phyloP scores from a whole-genome alignment of 768 basidiomycete species.

The Porpolomopsis calyptriformis region DNA sequence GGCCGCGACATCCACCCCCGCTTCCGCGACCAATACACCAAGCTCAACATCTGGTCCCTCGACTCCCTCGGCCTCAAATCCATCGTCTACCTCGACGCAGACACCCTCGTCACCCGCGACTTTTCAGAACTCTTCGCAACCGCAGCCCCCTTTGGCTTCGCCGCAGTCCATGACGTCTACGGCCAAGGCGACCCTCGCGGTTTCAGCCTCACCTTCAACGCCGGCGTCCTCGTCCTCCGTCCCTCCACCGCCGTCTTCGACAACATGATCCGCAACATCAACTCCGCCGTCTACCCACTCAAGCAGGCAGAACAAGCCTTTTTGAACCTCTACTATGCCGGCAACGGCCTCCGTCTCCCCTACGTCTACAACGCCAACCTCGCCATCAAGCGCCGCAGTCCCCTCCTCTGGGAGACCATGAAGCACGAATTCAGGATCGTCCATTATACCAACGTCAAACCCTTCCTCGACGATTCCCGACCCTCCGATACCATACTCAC shows the following conservation, averaged over 20 bases:
- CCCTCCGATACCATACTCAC: slow-evolving; percentile 14
- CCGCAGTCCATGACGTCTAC: slow-evolving; percentile 23
- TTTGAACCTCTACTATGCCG: slow-evolving; percentile 27
- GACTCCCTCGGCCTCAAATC: slow-evolving; percentile 19
- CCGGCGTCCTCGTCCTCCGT: slow-evolving; percentile 25
- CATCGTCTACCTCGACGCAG: slow-evolving; percentile 19
- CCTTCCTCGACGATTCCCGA: slow-evolving; percentile 21
- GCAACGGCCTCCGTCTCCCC: slow-evolving; percentile 22
- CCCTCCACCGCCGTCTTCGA: slow-evolving; percentile 19
- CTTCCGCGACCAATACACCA: slow-evolving; percentile 27
- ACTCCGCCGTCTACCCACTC: slow-evolving; percentile 27
- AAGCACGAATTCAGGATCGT: slow-evolving; percentile 21
- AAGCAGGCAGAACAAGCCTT: slow-evolving; percentile 35
- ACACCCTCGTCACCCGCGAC: slow-evolving; percentile 16
- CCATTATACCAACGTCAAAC: slow-evolving; percentile 25
- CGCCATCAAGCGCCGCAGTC: slow-evolving; percentile 23
- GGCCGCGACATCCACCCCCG: slow-evolving; percentile 19
- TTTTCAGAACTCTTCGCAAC: slow-evolving; percentile 26
- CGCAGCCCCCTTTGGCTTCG: slow-evolving; percentile 23
- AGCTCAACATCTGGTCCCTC: slow-evolving; percentile 26
- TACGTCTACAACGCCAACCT: slow-evolving; percentile 28
- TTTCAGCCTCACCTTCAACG: slow-evolving; percentile 25
- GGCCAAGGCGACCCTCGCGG: slow-evolving; percentile 14
- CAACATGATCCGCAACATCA: slow-evolving; percentile 15
- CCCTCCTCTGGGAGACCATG: slow-evolving; percentile 21